Evolutionary conservation across 2,329 filamentous ascomycete species (phyloP), one percentile per base, ranked within the genome.

Genomic region (Incumbomyces lentus): DNA sequence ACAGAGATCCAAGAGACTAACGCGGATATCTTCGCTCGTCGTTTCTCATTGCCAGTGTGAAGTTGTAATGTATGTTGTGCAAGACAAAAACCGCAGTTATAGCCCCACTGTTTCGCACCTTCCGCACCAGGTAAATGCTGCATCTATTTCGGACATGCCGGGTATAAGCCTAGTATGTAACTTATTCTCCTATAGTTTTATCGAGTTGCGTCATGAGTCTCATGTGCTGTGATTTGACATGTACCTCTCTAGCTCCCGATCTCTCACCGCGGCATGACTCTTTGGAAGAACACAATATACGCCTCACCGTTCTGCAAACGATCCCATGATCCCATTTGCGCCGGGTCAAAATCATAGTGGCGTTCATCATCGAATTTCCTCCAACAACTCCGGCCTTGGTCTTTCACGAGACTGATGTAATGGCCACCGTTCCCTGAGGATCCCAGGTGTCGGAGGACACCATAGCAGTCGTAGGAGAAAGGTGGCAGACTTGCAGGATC

Each of bases 391-490:
- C 75, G 68, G 29, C 69, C 70, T 32, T 73, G 70, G 56, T 82
- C 78, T 37, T 76, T 76, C 50, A 84, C 76, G 48, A 84, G 79
- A 2, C 81, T 75, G 44, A 82, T 81, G 62, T 95, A 95, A 64
- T 95, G 89, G 0, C 89, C 89, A 42, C 76, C 78, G 32, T 78
- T 76, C 44, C 84, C 70, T 1, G 73, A 79, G 1, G 68, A 68
- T 17, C 89, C 89, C 3, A 77, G 65, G 62, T 95, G 89, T 51
- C 84, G 74, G 45, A 93, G 78, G 6, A 95, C 83, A 2, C 82
- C 90, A 61, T 94, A 95, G 44, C 85, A 82, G 59, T 94, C 83
- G 63, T 95, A 98, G 4, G 71, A 68, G 59, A 84, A 87, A 0
- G 84, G 82, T 1, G 62, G 62, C 44, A 60, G 68, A 46, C 57